Evolutionary conservation across 225 moss, liverwort and hornwort species (phyloP), one percentile per base, ranked within the genome.

Genomic region (Thuidium tamariscinum): DNA sequence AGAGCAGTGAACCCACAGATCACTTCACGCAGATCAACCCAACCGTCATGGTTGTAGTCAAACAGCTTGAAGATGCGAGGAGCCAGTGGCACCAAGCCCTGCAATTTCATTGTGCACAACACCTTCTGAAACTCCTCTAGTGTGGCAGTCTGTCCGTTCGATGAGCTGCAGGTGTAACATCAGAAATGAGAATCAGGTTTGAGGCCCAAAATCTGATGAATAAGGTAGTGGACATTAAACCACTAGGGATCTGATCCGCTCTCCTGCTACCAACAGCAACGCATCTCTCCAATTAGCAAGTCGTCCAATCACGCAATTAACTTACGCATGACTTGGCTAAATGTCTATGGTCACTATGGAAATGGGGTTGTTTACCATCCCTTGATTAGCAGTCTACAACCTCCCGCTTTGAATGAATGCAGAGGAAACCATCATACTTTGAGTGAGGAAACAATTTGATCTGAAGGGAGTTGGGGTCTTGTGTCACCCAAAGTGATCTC

Each of bases 21-120:
- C 22, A 97, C 93, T 89, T 97, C 97, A 70, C 97, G 93, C 87
- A 96, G 87, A 86, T 97, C 97, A 77, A 97, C 83, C 86, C 89
- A 95, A 17, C 97, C 96, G 88, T 97, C 97, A 61, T 92, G 93
- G 86, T 97, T 95, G 87, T 87, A 90, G 85, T 97, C 97, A 29
- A 97, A 97, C 49, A 97, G 85, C 86, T 92, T 94, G 89, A 96
- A 97, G 82, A 97, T 94, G 44, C 94, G 94, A 69, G 91, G 82
- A 76, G 88, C 89, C 80, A 97, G 75, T 16, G 94, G 92, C 77
- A 95, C 92, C 85, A 94, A 85, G 59, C 80, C 87, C 88, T 93
- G 92, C 92, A 94, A n/a, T 29, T 89, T 88, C 91, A 89, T 91
- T 11, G 79, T 85, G 70, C 79, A 62, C 80, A 91, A 56, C 34